Evolutionary conservation across 2,329 filamentous ascomycete genomes (phyloP).

Genomic region (Achaetomium macrosporum): DNA sequence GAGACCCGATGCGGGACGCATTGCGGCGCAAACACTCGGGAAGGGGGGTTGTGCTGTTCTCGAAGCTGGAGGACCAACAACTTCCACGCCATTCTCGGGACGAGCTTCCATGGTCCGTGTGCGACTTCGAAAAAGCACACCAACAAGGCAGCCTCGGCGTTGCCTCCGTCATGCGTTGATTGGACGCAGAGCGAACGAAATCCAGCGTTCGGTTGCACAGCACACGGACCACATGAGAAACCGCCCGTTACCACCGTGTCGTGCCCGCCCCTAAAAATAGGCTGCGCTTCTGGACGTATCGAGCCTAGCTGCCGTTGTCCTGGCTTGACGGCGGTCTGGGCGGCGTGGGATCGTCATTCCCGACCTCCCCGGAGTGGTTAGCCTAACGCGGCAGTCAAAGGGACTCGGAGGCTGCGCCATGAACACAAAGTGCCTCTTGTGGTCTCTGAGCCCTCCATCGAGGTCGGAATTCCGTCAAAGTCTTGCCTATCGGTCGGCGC

Average conservation of each 20-base stretch:
- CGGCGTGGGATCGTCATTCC: slow-evolving; percentile 15
- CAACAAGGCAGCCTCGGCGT: not conserved
- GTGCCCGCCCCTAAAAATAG: slow-evolving; percentile 24
- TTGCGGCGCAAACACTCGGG: slow-evolving; percentile 2
- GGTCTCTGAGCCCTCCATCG: not conserved
- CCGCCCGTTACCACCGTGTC: slow-evolving; percentile 9
- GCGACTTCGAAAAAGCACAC: not conserved
- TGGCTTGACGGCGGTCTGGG: slow-evolving; percentile 5
- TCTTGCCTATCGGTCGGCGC: not conserved
- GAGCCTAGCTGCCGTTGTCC: slow-evolving; percentile 18
- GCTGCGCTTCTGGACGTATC: slow-evolving; percentile 11
- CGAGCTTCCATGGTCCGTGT: not conserved
- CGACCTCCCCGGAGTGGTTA: slow-evolving; percentile 1
- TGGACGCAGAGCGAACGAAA: slow-evolving; percentile 3
- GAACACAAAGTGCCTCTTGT: not conserved
- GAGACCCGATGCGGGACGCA: not conserved
- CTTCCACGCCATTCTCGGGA: not conserved
- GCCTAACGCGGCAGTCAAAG: slow-evolving; percentile 3
- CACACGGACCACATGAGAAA: slow-evolving; percentile 17
- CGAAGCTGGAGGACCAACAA: slow-evolving; percentile 8
- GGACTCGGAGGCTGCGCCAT: not conserved
- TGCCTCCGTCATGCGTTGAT: not conserved
- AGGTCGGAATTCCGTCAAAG: slow-evolving; percentile 1
- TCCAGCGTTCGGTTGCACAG: not conserved
- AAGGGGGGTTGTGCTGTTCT: slow-evolving; percentile 3